Percentiles rank a stretch among this genome's conserved stretches.
Conservation (phyloP, 345 rosid genomes). For the Syzygium oleosum region DNA sequence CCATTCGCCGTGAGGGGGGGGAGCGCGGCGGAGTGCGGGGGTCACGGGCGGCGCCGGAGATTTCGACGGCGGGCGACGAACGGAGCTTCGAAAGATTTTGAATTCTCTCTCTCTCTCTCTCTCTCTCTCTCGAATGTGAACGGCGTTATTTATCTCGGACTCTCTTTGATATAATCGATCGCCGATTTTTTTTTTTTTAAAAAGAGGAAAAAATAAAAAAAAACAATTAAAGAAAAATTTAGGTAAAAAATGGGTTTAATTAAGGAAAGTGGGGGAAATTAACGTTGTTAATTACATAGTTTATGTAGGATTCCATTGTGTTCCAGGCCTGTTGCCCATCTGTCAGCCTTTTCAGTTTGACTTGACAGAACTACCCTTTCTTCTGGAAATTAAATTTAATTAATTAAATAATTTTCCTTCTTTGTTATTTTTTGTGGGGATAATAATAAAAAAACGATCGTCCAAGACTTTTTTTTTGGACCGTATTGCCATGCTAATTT, state of each 20-base stretch:
- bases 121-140: neutral
- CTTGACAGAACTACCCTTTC: neutral
- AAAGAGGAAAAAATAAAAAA: neutral
- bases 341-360: neutral
- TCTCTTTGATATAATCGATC: neutral
- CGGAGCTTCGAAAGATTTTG: constrained; percentile 1
- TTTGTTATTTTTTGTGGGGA: neutral
- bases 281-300: neutral
- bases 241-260: neutral
- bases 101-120: neutral
- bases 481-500: neutral
- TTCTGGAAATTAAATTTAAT: neutral
- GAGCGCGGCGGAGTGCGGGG: neutral
- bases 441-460: neutral
- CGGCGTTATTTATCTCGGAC: neutral
- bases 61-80: neutral
- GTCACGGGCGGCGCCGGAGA: constrained; percentile 5
- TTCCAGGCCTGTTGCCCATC: neutral
- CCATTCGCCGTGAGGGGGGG: constrained; percentile 5
- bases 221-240: neutral
- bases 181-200: neutral
- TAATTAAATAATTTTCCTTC: neutral
- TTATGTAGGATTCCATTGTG: neutral
- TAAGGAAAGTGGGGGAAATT: neutral
- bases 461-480: neutral